Conservation (phyloP, 2,329 filamentous ascomycete species). For the Aspergillus flavus region DNA sequence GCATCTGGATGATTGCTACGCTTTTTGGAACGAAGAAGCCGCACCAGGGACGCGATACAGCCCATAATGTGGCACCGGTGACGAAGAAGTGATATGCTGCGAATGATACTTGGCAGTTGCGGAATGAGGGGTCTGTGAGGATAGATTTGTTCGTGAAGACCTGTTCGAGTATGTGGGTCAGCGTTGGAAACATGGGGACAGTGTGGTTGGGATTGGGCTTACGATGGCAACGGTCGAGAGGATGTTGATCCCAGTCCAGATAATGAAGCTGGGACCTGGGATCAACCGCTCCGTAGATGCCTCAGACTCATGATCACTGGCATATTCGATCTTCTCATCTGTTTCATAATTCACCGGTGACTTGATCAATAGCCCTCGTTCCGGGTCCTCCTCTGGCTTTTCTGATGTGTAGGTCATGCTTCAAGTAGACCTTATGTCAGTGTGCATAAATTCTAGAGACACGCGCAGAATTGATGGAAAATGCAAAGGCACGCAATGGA, state of each 20-base stretch:
- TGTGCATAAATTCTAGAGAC: background rate
- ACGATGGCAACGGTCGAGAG: constrained; percentile 25
- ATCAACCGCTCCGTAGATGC: background rate
- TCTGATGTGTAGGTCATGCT: constrained; percentile 5
- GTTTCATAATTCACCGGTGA: background rate
- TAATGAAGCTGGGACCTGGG: constrained; percentile 11
- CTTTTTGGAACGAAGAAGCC: constrained; percentile 22
- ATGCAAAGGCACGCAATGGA: background rate
- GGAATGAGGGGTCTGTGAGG: constrained; percentile 21
- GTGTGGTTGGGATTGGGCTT: background rate
- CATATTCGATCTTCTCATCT: constrained; percentile 9
- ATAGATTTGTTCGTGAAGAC: constrained; percentile 28
- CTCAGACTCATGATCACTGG: background rate
- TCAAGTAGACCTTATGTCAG: background rate
- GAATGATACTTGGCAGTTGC: constrained; percentile 25
- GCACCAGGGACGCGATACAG: constrained; percentile 20
- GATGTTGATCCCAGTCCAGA: constrained; percentile 24
- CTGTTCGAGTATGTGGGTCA: constrained; percentile 8
- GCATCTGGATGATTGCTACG: constrained; percentile 18
- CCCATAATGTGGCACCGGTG: constrained; percentile 23
- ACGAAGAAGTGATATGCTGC: constrained; percentile 27
- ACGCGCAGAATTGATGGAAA: background rate
- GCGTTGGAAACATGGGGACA: background rate
- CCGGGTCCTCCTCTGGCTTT: constrained; percentile 4
- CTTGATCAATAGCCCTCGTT: constrained; percentile 5